Evolutionary conservation across 495 filamentous ascomycete genomes (phyloP).

Genomic region (Antarctomyces pellizariae): DNA sequence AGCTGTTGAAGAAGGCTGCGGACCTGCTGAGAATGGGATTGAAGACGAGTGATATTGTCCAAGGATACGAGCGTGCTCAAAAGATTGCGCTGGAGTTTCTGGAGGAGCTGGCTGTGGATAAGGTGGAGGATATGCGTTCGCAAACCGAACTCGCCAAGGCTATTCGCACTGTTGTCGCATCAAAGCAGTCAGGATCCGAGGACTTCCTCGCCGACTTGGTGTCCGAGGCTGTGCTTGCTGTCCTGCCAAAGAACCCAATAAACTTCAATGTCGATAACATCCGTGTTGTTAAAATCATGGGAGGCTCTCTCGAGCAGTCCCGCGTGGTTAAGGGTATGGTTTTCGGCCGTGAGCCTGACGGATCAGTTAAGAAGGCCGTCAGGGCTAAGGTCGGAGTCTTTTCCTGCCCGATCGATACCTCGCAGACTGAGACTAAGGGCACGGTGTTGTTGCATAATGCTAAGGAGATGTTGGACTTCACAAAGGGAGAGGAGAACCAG

Average conservation of each 20-base stretch:
- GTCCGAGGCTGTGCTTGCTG: conserved; percentile 78
- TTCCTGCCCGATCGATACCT: conserved; percentile 87
- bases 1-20: conserved; percentile 92
- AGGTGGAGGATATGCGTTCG: conserved; percentile 61
- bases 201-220: conserved; percentile 69
- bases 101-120: conserved; percentile 78
- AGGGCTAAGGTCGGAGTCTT: conserved; percentile 94
- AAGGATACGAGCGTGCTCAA: conserved; percentile 86
- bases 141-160: conserved; percentile 77
- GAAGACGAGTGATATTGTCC: conserved; percentile 89
- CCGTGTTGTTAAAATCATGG: conserved; percentile 99
- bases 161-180: conserved; percentile 80
- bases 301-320: conserved; percentile 78
- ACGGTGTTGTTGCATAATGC: conserved; percentile 95
- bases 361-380: conserved; percentile 63
- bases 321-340: conserved; percentile 97
- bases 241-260: conserved; percentile 86
- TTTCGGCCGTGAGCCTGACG: conserved; percentile 79
- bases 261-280: conserved; percentile 99
- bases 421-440: conserved; percentile 98
- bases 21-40: conserved; percentile 85
- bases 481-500: conserved; percentile 84
- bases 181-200: conserved; percentile 88
- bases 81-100: conserved; percentile 63
- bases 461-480: conserved; percentile 96